These are phyloP conservation scores for Picea glauca DNA, from an alignment of 75 land plant species.

Conservation along the genomic window DNA sequence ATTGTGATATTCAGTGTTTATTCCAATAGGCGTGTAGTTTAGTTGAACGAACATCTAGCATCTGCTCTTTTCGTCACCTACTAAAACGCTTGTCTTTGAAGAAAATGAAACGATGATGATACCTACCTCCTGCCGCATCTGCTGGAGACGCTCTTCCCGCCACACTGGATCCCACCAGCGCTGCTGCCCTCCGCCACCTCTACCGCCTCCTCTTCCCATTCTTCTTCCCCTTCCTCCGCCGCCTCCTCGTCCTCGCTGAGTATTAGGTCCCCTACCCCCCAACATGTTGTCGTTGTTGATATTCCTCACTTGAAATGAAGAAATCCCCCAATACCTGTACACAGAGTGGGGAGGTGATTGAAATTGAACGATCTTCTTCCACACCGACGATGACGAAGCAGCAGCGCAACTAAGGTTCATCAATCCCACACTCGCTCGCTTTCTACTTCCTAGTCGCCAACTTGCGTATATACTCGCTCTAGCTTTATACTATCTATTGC, in stretches of 20 bases:
- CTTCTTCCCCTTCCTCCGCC: conserved; percentile 33
- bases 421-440: background rate
- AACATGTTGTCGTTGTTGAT: background rate
- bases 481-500: background rate
- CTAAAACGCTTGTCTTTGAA: no score
- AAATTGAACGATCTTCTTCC: background rate
- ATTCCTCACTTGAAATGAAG: background rate
- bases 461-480: background rate
- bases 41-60: no score
- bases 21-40: no score
- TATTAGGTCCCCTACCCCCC: background rate
- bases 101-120: background rate
- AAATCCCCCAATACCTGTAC: background rate
- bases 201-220: conserved; percentile 36
- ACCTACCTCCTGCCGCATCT: conserved; percentile 42
- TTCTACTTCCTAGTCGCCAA: background rate
- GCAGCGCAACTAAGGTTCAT: background rate
- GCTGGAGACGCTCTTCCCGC: conserved; percentile 57
- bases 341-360: background rate
- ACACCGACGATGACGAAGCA: background rate
- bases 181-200: conserved; percentile 62
- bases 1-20: no score
- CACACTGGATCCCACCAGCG: conserved; percentile 86
- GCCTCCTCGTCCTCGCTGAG: conserved; percentile 28
- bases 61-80: no score